Conservation (phyloP, 306 rosid species). For the Spatholobus suberectus region DNA sequence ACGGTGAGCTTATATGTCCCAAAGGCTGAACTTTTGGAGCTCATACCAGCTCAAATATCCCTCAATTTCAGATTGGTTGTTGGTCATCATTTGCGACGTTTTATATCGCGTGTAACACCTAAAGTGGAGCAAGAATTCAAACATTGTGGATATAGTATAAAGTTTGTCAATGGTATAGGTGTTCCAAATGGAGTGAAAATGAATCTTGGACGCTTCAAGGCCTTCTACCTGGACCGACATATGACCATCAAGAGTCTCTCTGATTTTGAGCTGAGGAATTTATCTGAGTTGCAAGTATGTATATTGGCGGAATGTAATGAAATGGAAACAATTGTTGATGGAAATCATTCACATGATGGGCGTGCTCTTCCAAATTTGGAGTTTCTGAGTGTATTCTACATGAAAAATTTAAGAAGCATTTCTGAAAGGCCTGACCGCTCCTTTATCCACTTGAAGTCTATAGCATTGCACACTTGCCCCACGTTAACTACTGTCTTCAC, state of each 20-base stretch:
- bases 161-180: constrained; percentile 20
- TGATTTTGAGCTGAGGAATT: background rate
- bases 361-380: background rate
- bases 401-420: constrained; percentile 44
- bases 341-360: background rate
- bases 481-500: constrained; percentile 24
- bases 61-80: constrained; percentile 30
- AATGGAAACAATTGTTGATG: constrained; percentile 25
- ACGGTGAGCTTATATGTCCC: constrained; percentile 28
- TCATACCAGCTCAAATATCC: background rate
- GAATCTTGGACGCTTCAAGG: background rate
- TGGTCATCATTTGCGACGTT: constrained; percentile 31
- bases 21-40: background rate
- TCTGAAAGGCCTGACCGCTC: background rate
- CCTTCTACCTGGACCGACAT: constrained; percentile 37
- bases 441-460: background rate
- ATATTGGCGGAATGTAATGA: constrained; percentile 46
- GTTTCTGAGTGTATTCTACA: constrained; percentile 24
- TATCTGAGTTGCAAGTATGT: background rate
- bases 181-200: background rate
- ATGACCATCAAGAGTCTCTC: constrained; percentile 29
- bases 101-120: constrained; percentile 22
- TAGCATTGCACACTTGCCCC: constrained; percentile 41
- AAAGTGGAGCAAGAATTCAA: background rate
- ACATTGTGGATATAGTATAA: background rate